These are phyloP conservation scores for Gautieria morchelliformis DNA, from an alignment of 768 basidiomycete species.

Conservation along the genomic window DNA sequence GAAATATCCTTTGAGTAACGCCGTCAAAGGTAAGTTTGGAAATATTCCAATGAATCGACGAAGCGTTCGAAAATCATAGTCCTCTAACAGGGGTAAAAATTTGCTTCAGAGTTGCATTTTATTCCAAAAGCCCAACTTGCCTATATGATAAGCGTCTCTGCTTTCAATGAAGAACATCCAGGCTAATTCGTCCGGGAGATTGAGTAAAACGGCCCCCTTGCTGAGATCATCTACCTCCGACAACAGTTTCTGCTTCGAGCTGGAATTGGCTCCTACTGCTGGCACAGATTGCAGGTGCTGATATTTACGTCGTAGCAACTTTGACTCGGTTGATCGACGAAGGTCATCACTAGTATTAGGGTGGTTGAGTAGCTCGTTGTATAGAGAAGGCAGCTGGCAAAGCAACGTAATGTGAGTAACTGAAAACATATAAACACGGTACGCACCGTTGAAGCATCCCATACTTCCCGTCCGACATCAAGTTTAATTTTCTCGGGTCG, in stretches of 20 bases:
- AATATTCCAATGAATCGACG: slow-evolving; percentile 57
- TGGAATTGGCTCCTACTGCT: slow-evolving; percentile 18
- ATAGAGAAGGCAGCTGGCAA: slow-evolving; percentile 56
- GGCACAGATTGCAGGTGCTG: slow-evolving; percentile 56
- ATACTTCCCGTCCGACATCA: slow-evolving; percentile 61
- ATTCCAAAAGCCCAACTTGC: slow-evolving; percentile 31
- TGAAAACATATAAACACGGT: not conserved
- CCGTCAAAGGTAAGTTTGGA: slow-evolving; percentile 45
- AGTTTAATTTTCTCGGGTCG: slow-evolving; percentile 47
- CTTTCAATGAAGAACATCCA: slow-evolving; percentile 77
- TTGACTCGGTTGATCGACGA: slow-evolving; percentile 70
- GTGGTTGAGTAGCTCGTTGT: slow-evolving; percentile 74
- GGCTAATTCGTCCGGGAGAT: slow-evolving; percentile 68
- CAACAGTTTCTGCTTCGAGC: slow-evolving; percentile 39
- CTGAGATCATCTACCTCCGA: slow-evolving; percentile 63
- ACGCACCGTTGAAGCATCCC: slow-evolving; percentile 47
- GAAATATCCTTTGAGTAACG: slow-evolving; percentile 59
- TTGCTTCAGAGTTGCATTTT: slow-evolving; percentile 7
- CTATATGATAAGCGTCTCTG: slow-evolving; percentile 53
- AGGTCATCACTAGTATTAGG: slow-evolving; percentile 68
- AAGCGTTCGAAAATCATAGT: slow-evolving; percentile 48
- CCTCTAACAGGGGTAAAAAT: slow-evolving; percentile 32
- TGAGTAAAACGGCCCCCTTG: slow-evolving; percentile 65
- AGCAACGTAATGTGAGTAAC: not conserved
- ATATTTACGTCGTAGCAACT: slow-evolving; percentile 57